Evolutionary conservation across 2,329 filamentous ascomycete species (phyloP), one percentile per base, ranked within the genome.

Genomic region (Rhinocladiella similis): DNA sequence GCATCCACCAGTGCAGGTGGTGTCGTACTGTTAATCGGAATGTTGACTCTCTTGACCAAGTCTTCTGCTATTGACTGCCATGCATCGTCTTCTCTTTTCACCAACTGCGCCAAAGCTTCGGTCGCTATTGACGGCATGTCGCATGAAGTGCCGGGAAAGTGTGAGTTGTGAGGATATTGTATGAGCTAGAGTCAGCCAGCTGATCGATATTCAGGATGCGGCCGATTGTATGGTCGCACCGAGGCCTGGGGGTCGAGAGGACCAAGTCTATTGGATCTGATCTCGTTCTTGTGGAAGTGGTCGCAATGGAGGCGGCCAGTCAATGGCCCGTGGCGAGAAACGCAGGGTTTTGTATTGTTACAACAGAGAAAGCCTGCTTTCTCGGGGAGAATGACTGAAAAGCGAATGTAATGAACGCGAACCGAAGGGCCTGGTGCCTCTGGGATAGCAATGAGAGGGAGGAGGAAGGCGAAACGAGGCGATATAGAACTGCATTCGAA

Each of bases 1-100:
- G 83, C 83, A 66, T 80, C 79, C 39, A 82, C 73, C 53, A 85
- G 70, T 3, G 76, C 79, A 10, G 77, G 67, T n/a, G 82, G 81
- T 59, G 77, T 84, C 47, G 77, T 80, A 57, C 72, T 77, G 64
- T 80, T 83, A 65, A 76, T 76, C 5, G 81, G 79, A 59, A 86
- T 80, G 66, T 81, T 77, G 57, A 86, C 78, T 55, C 83, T 77
- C 68, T 75, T 77, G 56, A 65, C 68, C 56, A 78, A 61, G 39
- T 62, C 63, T 22, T 60, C 47, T 38, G 56, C 48, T 22, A 49
- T 42, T 22, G 46, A 19, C 19, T 10, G 20, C 49, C 47, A 49
- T 25, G 22, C 16, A 16, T 51, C 51, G 12, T 51, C 47, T 19
- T 36, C 47, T 55, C 53, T 54, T 50, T 42, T 50, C 35, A 41